Conservation (phyloP, 164 flowering plant species). For the Liriodendron chinense region DNA sequence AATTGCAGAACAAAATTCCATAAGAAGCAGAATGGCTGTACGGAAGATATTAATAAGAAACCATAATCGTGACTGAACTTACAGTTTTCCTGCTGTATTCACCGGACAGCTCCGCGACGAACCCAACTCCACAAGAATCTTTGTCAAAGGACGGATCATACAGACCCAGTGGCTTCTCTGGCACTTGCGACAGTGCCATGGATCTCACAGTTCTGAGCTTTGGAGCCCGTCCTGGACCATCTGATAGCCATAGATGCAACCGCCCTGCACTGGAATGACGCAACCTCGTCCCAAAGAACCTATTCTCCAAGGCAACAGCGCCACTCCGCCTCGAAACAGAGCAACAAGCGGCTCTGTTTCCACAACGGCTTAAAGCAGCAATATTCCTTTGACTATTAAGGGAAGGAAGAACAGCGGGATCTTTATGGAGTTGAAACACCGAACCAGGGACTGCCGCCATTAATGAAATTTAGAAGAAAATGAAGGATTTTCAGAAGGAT, state of each 20-base stretch:
- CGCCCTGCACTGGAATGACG: conserved; percentile 36
- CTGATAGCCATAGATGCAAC: conserved; percentile 60
- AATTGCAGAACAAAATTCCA: neutral
- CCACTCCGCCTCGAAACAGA: conserved; percentile 12
- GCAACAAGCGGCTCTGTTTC: conserved; percentile 21
- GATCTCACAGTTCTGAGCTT: conserved; percentile 54
- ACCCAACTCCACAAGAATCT: conserved; percentile 99
- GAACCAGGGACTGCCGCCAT: conserved; percentile 49
- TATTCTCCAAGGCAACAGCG: conserved; percentile 23
- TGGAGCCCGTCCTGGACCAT: conserved; percentile 62
- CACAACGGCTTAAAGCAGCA: conserved; percentile 17
- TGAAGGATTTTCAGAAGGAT: conserved; percentile 44
- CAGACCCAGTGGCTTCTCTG: conserved; percentile 93
- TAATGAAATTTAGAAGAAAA: neutral
- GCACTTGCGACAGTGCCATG: conserved; percentile 64
- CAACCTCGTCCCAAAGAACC: conserved; percentile 45
- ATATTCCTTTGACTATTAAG: conserved; percentile 25
- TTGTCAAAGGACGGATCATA: conserved; percentile 88
- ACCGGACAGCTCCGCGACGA: conserved; percentile 96
- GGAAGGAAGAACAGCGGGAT: conserved; percentile 18
- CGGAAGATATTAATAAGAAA: neutral
- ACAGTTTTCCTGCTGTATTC: conserved; percentile 87
- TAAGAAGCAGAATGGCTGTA: neutral
- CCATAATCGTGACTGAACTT: conserved; percentile 5
- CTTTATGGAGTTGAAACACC: conserved; percentile 27